phyloP scores from a whole-genome alignment of 306 rosid genomes.

The Fragaria vesca region DNA sequence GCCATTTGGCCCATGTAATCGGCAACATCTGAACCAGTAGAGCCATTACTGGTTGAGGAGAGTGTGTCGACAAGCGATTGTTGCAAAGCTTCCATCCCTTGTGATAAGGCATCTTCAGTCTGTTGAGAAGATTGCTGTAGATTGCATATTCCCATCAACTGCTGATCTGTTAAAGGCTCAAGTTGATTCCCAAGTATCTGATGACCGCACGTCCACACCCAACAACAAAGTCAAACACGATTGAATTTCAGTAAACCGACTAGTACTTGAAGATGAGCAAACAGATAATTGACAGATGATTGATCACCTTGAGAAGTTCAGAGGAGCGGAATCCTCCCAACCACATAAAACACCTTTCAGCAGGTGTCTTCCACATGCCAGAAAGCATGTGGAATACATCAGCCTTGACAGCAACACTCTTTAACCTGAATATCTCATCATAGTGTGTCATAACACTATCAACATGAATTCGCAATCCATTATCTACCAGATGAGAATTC shows the following conservation, averaged over 20 bases:
- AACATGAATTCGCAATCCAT: slow-evolving; percentile 58
- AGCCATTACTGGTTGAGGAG: slow-evolving; percentile 47
- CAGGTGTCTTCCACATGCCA: slow-evolving; percentile 88
- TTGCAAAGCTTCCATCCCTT: slow-evolving; percentile 92
- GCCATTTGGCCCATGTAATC: slow-evolving; percentile 98
- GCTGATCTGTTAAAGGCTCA: slow-evolving; percentile 71
- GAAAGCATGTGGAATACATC: slow-evolving; percentile 89
- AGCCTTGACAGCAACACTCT: slow-evolving; percentile 69
- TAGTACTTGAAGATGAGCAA: neutral
- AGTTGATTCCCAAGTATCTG: slow-evolving; percentile 84
- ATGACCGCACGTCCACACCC: slow-evolving; percentile 4
- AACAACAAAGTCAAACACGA: slow-evolving; percentile 3
- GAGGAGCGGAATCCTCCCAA: slow-evolving; percentile 85
- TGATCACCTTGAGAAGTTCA: slow-evolving; percentile 75
- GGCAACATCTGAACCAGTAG: slow-evolving; percentile 54
- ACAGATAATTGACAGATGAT: neutral
- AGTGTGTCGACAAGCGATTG: slow-evolving; percentile 79
- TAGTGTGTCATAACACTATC: slow-evolving; percentile 69
- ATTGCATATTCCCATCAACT: slow-evolving; percentile 72
- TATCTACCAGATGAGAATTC: slow-evolving; percentile 62
- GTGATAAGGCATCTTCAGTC: slow-evolving; percentile 90
- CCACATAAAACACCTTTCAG: slow-evolving; percentile 93
- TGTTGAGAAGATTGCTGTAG: slow-evolving; percentile 82
- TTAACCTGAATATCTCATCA: slow-evolving; percentile 66
- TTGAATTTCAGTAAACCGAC: neutral